Evolutionary conservation across 2,329 filamentous ascomycete species (phyloP).

Genomic region (Talaromyces marneffei): DNA sequence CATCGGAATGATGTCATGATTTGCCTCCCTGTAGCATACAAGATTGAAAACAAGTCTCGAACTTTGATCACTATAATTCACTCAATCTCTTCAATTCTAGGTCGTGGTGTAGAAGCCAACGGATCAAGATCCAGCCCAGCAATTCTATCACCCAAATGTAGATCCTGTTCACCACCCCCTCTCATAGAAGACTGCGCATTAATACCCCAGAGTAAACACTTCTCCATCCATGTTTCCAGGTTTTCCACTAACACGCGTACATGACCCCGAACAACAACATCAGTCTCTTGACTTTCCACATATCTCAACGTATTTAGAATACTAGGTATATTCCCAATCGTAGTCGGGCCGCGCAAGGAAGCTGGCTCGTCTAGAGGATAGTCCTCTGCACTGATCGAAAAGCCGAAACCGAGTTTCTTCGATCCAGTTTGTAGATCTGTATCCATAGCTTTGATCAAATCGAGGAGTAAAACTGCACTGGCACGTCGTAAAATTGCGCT

Average conservation of each 20-base stretch:
- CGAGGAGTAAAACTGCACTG: slow-evolving; percentile 36
- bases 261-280: slow-evolving; percentile 37
- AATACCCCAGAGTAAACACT: slow-evolving; percentile 37
- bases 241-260: slow-evolving; percentile 37
- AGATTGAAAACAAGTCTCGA: slow-evolving; percentile 11
- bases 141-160: slow-evolving; percentile 34
- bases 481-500: slow-evolving; percentile 40
- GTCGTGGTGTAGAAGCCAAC: slow-evolving; percentile 21
- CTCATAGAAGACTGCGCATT: slow-evolving; percentile 17
- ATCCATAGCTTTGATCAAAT: slow-evolving; percentile 38
- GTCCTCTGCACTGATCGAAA: slow-evolving; percentile 26
- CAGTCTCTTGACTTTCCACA: slow-evolving; percentile 35
- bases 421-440: slow-evolving; percentile 26
- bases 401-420: slow-evolving; percentile 35
- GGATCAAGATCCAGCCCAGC: slow-evolving; percentile 36
- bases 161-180: slow-evolving; percentile 13
- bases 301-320: slow-evolving; percentile 34
- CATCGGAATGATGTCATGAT: not conserved
- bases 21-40: not conserved
- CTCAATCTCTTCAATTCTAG: slow-evolving; percentile 42
- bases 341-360: slow-evolving; percentile 16
- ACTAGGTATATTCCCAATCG: slow-evolving; percentile 35
- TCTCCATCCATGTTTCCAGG: slow-evolving; percentile 40
- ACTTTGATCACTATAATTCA: slow-evolving; percentile 14
- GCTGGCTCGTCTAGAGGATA: not conserved